Evolutionary conservation across 345 rosid genomes (phyloP).

Genomic region (Citrus inodora): DNA sequence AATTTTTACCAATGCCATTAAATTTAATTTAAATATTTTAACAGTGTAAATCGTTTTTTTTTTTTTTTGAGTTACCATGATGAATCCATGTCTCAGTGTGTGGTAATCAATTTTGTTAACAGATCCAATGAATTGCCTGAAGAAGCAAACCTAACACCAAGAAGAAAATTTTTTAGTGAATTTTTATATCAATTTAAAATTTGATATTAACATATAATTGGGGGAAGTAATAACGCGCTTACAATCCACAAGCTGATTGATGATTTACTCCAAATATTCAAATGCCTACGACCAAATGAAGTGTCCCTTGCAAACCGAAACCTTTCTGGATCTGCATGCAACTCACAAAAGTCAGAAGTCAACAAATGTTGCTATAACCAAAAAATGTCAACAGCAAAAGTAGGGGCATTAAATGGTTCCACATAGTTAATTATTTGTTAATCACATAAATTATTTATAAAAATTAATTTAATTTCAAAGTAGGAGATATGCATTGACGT

Average conservation of each 20-base stretch:
- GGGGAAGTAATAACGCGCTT: conserved; percentile 19
- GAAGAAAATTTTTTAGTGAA: not conserved
- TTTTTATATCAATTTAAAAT: no score
- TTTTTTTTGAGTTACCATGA: conserved; percentile 40
- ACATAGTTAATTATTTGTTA: not conserved
- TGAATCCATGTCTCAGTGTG: conserved; percentile 88
- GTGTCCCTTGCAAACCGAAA: conserved; percentile 94
- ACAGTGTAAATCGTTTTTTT: not conserved
- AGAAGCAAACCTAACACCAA: conserved; percentile 70
- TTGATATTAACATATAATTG: not conserved
- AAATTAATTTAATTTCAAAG: not conserved
- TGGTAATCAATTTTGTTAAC: conserved; percentile 85
- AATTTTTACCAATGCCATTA: not conserved
- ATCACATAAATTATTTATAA: not conserved
- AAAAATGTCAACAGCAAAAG: not conserved
- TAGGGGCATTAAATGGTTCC: not conserved
- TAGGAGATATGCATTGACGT: not conserved
- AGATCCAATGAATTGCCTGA: conserved; percentile 86
- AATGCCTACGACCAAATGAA: conserved; percentile 83
- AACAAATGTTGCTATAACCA: not conserved
- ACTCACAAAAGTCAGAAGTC: not conserved
- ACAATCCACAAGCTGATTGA: conserved; percentile 80
- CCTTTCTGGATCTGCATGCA: conserved; percentile 80
- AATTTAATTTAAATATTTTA: not conserved
- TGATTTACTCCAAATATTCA: conserved; percentile 68